Evolutionary conservation across 1,139 yeast species (phyloP).

Genomic region (Scheffersomyces insectosa): DNA sequence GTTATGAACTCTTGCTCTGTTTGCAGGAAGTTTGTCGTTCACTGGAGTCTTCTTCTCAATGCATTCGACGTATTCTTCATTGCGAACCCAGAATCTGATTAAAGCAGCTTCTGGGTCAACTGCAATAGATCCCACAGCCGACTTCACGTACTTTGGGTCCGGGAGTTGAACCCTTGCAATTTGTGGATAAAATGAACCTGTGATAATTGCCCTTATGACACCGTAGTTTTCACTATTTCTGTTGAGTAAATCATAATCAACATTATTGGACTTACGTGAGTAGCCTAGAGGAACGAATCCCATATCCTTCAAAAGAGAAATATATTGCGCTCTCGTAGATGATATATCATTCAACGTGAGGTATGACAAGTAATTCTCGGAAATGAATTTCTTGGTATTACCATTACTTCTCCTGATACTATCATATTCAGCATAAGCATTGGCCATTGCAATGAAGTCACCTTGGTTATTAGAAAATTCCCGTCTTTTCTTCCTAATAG

Average conservation of each 20-base stretch:
- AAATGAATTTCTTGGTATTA: conserved; percentile 51
- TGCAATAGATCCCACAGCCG: conserved; percentile 78
- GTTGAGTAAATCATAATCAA: conserved; percentile 29
- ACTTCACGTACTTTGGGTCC: conserved; percentile 69
- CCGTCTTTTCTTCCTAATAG: conserved; percentile 53
- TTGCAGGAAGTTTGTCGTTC: conserved; percentile 45
- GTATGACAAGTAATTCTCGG: conserved; percentile 63
- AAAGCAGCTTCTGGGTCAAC: conserved; percentile 78
- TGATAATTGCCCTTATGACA: conserved; percentile 64
- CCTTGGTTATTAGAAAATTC: conserved; percentile 51
- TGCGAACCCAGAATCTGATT: conserved; percentile 73
- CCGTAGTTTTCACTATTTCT: conserved; percentile 51
- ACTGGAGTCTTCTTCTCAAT: conserved; percentile 10
- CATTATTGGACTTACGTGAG: conserved; percentile 16
- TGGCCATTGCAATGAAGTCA: conserved; percentile 69
- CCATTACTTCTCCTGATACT: conserved; percentile 17
- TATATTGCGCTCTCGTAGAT: conserved; percentile 68
- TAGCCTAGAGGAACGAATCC: conserved; percentile 68
- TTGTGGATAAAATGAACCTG: conserved; percentile 83
- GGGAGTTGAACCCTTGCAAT: conserved; percentile 81
- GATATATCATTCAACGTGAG: conserved; percentile 69
- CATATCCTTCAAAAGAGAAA: conserved; percentile 66
- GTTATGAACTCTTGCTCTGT: conserved; percentile 80
- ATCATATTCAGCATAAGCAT: conserved; percentile 57
- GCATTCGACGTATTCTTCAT: conserved; percentile 32